Percentiles rank a stretch among this genome's conserved stretches.
phyloP scores from a whole-genome alignment of 164 flowering plant genomes.

The Saururus chinensis region DNA sequence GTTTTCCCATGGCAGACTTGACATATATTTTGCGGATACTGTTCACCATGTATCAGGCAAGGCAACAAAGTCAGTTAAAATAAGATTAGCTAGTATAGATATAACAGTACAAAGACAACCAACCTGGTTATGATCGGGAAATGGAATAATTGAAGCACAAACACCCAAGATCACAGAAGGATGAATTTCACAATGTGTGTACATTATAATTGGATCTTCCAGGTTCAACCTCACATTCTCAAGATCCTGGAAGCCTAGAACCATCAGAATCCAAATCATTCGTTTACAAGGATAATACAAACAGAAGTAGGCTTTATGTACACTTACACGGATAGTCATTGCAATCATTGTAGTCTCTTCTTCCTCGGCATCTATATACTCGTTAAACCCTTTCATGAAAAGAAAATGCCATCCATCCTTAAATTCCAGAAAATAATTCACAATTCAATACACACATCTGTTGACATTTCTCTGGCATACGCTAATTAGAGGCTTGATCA shows the following conservation, averaged over 20 bases:
- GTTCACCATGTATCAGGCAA: neutral
- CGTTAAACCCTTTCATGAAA: slow-evolving; percentile 83
- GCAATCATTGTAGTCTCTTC: slow-evolving; percentile 99
- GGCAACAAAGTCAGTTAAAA: too few relatives aligned
- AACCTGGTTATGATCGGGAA: slow-evolving; percentile 98
- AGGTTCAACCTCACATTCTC: slow-evolving; percentile 57
- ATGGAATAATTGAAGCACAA: slow-evolving; percentile 98
- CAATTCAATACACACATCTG: neutral
- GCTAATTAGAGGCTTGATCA: slow-evolving; percentile 4
- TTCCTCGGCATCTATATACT: slow-evolving; percentile 95
- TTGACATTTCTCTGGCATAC: too few relatives aligned
- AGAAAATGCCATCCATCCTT: slow-evolving; percentile 95
- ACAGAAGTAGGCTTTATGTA: neutral
- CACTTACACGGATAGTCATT: slow-evolving; percentile 91
- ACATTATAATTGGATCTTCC: slow-evolving; percentile 77
- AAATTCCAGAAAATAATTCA: slow-evolving; percentile 40
- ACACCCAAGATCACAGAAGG: slow-evolving; percentile 97
- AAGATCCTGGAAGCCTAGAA: slow-evolving; percentile 58
- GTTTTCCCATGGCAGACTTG: slow-evolving; percentile 99
- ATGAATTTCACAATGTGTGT: slow-evolving; percentile 98
- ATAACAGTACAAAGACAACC: slow-evolving; percentile 2
- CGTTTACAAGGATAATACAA: neutral
- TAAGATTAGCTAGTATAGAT: too few relatives aligned
- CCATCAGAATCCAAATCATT: neutral
- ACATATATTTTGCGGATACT: slow-evolving; percentile 99